These are phyloP conservation scores for Trypanosoma grayi DNA, from an alignment of 208 protist genomes.

Conservation along the genomic window DNA sequence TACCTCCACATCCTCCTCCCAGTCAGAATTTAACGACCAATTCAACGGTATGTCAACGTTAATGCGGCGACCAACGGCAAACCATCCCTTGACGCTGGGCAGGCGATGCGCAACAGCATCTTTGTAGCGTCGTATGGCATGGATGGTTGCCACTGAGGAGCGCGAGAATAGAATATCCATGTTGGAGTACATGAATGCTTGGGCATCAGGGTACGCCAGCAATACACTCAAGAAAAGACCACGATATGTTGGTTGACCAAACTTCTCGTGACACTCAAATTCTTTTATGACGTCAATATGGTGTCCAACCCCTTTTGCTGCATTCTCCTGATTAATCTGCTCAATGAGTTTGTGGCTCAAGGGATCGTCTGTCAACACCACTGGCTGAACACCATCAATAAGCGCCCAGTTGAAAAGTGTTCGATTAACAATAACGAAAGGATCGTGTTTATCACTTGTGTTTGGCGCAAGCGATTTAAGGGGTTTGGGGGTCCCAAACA, in stretches of 20 bases:
- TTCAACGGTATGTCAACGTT: slow-evolving; percentile 19
- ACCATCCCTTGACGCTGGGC: slow-evolving; percentile 4
- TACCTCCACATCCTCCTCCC: slow-evolving; percentile 12
- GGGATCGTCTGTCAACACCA: slow-evolving; percentile 23
- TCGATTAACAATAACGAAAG: slow-evolving; percentile 16
- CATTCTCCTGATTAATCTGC: slow-evolving; percentile 7
- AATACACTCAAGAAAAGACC: slow-evolving; percentile 31
- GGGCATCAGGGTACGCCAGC: slow-evolving; percentile 10
- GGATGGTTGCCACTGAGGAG: slow-evolving; percentile 16
- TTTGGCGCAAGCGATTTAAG: slow-evolving; percentile 16
- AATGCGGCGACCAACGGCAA: slow-evolving; percentile 26
- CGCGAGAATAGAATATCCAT: slow-evolving; percentile 31
- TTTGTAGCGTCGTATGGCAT: slow-evolving; percentile 2
- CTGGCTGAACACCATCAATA: slow-evolving; percentile 20
- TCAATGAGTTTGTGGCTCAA: slow-evolving; percentile 6
- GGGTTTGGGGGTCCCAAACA: slow-evolving; percentile 28
- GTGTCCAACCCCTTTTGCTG: not conserved
- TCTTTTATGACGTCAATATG: slow-evolving; percentile 22
- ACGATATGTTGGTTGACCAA: slow-evolving; percentile 31
- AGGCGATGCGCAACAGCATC: not conserved
- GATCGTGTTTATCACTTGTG: slow-evolving; percentile 10
- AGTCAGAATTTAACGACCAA: slow-evolving; percentile 9
- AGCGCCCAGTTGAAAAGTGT: slow-evolving; percentile 30
- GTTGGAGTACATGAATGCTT: slow-evolving; percentile 26
- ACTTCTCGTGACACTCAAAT: slow-evolving; percentile 25